Evolutionary conservation across 129 eudicot genomes (phyloP), one percentile per base, ranked within the genome.

Genomic region (Artemisia argyi): DNA sequence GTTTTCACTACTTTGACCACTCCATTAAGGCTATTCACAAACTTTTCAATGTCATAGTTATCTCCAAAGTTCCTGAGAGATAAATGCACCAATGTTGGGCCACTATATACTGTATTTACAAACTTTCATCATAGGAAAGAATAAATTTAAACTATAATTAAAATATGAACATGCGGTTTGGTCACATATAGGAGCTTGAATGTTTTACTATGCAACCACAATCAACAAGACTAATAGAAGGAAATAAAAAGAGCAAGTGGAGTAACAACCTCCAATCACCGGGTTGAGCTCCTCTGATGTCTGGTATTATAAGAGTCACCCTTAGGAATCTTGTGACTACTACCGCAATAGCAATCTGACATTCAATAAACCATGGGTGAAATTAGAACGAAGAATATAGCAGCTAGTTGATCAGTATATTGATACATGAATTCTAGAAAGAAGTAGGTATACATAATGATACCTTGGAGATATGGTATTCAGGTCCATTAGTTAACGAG

Each of bases 401-500:
- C 46, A 39, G 9, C 46, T 39, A 39, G 46, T 39, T 39, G 46
- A 39, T 39, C 46, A 39, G 55, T 11, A 44, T 55, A 65, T 49
- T 13, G 50, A 65, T 17, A 60, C 8, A 3, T 56, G 16, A 12
- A 3, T 55, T 16, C 11, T 15, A 8, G 11, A 17, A 15, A 30
- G 39, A 30, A 30, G 39, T 30, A 30, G 1, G 4, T 7, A 8
- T 8, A 48, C 11, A 48, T 48, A 48, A 26, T 3, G 11, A 61
- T 79, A 90, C 99, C 97, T 94, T 97, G 4, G 99, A 90, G 72
- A 90, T 87, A 66, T 94, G 99, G 76, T 83, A 94, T 79, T 94
- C 99, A 16, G 99, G 97, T 73, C 99, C 99, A n/a, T 94, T 89
- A 44, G 99, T 90, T 48, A 94, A 76, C 19, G 99, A 94, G 80